phyloP scores from a whole-genome alignment of 1,284 basidiomycete species.

The Xerocomus nothofagi region DNA sequence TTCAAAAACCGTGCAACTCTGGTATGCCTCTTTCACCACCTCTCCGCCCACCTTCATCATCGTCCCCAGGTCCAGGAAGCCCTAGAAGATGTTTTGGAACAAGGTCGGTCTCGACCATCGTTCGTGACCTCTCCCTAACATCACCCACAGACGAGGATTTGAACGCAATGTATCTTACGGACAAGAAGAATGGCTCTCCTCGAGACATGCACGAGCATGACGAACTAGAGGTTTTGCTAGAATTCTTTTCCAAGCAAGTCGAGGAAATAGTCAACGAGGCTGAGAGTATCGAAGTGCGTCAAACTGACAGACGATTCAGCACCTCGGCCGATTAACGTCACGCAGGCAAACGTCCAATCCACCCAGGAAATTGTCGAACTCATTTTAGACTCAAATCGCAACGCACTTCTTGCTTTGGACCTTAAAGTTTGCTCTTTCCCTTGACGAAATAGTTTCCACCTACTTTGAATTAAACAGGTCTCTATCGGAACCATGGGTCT shows the following conservation, averaged over 20 bases:
- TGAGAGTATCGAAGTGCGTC: conserved; percentile 77
- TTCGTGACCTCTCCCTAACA: conserved; percentile 6
- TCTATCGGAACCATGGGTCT: conserved; percentile 95
- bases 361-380: conserved; percentile 98
- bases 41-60: conserved; percentile 6
- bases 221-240: conserved; percentile 89
- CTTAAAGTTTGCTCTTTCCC: conserved; percentile 59
- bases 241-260: conserved; percentile 93
- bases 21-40: conserved; percentile 39
- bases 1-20: conserved; percentile 89
- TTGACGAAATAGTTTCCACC: conserved; percentile 3
- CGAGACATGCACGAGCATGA: conserved; percentile 80
- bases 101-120: conserved; percentile 52
- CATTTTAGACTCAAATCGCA: conserved; percentile 95
- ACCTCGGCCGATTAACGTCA: background rate
- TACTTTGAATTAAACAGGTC: conserved; percentile 46
- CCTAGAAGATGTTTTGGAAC: conserved; percentile 86
- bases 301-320: background rate
- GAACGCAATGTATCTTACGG: conserved; percentile 87
- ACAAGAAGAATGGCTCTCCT: conserved; percentile 62
- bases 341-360: conserved; percentile 86
- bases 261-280: conserved; percentile 95
- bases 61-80: conserved; percentile 76
- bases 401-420: conserved; percentile 88
- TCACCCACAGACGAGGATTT: conserved; percentile 80